A percentile compares a stretch with the other conserved stretches of the same genome.
These are phyloP conservation scores for Chaetothyriales sp. DNA, from an alignment of 2,329 filamentous ascomycete genomes.

Conservation along the genomic window DNA sequence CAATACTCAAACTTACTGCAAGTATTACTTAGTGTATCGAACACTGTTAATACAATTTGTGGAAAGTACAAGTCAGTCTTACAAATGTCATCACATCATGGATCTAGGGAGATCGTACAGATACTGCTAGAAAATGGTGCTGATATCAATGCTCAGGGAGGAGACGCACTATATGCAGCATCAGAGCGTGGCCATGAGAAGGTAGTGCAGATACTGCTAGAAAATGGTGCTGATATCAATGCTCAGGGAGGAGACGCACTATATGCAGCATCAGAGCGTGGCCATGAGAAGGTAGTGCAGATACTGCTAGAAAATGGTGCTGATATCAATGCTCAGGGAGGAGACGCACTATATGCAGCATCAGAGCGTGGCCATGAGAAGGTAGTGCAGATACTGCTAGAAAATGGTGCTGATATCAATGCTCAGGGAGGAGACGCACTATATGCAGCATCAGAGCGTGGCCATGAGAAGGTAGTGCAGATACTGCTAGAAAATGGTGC, in stretches of 20 bases:
- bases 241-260: slow-evolving; percentile 1
- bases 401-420: too few relatives aligned
- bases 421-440: too few relatives aligned
- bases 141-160: slow-evolving; percentile 13
- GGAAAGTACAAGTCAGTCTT: slow-evolving; percentile 4
- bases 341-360: too few relatives aligned
- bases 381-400: too few relatives aligned
- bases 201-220: slow-evolving; percentile 5
- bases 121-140: slow-evolving; percentile 9
- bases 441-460: too few relatives aligned
- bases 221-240: slow-evolving; percentile 4
- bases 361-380: too few relatives aligned
- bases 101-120: slow-evolving; percentile 4
- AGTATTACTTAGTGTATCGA: neutral
- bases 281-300: slow-evolving; percentile 2
- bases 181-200: slow-evolving; percentile 1
- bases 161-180: slow-evolving; percentile 8
- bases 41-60: slow-evolving; percentile 9
- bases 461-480: too few relatives aligned
- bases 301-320: slow-evolving; percentile 6
- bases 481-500: too few relatives aligned
- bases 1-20: neutral
- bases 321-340: slow-evolving; percentile 4
- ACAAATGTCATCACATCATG: slow-evolving; percentile 3
- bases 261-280: neutral